Evolutionary conservation across 2,329 filamentous ascomycete species (phyloP).

Genomic region (Huntiella decipiens): DNA sequence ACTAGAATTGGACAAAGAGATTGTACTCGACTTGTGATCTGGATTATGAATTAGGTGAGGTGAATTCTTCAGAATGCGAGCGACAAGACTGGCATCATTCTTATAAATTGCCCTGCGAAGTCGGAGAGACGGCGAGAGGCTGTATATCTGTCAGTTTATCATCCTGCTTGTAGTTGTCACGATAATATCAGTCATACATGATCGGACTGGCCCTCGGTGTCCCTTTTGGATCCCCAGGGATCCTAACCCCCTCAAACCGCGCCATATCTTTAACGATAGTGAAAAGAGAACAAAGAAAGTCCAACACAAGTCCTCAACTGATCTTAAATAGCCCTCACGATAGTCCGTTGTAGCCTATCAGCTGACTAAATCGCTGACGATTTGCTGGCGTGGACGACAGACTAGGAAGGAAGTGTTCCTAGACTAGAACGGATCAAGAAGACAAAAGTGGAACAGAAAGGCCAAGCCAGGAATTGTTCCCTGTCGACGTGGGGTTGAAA

Average conservation of each 20-base stretch:
- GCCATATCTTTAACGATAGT: too few species aligned
- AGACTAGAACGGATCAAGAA: too few species aligned
- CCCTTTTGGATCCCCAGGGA: neutral
- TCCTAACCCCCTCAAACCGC: neutral
- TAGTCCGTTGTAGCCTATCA: too few species aligned
- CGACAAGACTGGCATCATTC: slow-evolving; percentile 52
- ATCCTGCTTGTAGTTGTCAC: neutral
- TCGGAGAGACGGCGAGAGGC: slow-evolving; percentile 50
- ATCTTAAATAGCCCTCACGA: too few species aligned
- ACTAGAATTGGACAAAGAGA: slow-evolving; percentile 59
- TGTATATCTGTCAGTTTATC: slow-evolving; percentile 1
- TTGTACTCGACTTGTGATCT: slow-evolving; percentile 37
- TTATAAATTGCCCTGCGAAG: slow-evolving; percentile 65
- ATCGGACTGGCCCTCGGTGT: neutral
- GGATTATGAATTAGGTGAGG: slow-evolving; percentile 59
- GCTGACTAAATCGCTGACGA: too few species aligned
- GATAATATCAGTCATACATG: neutral
- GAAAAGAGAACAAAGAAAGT: too few species aligned
- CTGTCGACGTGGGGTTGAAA: too few species aligned
- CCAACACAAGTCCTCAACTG: too few species aligned
- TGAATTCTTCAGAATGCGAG: slow-evolving; percentile 57
- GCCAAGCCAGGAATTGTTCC: too few species aligned
- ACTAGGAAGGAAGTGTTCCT: too few species aligned
- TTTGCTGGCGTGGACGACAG: too few species aligned
- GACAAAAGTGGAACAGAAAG: too few species aligned